phyloP scores from a whole-genome alignment of 140 eudicot genomes.

The Oenanthe javanica region DNA sequence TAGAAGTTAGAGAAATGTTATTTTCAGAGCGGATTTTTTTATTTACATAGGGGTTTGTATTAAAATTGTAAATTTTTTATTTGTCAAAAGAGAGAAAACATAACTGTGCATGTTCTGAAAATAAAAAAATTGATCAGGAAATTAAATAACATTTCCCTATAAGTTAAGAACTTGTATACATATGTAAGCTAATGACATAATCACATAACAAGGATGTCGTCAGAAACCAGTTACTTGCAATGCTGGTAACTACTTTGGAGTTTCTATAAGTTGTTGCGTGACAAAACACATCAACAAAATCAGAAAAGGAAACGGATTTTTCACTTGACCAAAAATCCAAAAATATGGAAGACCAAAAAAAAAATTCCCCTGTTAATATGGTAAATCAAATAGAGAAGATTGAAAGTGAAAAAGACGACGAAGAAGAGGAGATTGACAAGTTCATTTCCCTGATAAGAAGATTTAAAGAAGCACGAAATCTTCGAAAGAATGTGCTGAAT shows the following conservation, averaged over 20 bases:
- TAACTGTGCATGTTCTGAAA: too few species aligned
- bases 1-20: too few species aligned
- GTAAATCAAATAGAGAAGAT: not conserved
- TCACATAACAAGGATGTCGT: not conserved
- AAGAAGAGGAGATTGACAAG: not conserved
- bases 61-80: too few species aligned
- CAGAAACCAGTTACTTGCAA: not conserved
- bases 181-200: not conserved
- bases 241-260: not conserved
- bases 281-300: not conserved
- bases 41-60: too few species aligned
- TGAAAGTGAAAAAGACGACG: not conserved
- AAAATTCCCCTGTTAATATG: not conserved
- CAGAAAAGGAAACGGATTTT: not conserved
- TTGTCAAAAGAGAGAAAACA: too few species aligned
- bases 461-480: constrained; percentile 29
- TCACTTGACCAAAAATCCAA: not conserved
- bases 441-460: constrained; percentile 12
- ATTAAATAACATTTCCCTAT: too few species aligned
- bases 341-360: not conserved
- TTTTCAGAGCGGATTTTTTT: too few species aligned
- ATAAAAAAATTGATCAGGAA: too few species aligned
- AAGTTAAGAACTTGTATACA: not conserved
- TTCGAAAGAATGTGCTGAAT: not conserved
- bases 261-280: not conserved